Conservation (phyloP, 176 grass and related monocot genomes). For the Neostapfia colusana region DNA sequence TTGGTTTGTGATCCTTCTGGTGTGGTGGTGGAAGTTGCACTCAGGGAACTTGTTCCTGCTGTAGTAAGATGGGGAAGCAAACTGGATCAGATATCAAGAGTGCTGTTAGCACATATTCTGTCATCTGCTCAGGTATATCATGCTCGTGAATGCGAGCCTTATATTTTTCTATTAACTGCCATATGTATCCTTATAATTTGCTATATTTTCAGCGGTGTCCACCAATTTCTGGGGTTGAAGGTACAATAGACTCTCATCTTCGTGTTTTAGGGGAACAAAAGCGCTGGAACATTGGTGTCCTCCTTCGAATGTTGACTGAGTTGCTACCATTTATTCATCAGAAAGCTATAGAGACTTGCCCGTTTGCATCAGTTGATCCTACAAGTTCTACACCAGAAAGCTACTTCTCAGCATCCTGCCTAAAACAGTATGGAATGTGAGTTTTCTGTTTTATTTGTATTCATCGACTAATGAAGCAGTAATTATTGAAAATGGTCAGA, state of each 20-base stretch:
- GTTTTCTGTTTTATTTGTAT: slow-evolving; percentile 29
- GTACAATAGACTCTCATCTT: slow-evolving; percentile 88
- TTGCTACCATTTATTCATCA: slow-evolving; percentile 83
- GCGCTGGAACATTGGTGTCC: slow-evolving; percentile 89
- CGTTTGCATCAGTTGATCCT: slow-evolving; percentile 50
- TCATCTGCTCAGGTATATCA: slow-evolving; percentile 74
- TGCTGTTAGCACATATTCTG: slow-evolving; percentile 76
- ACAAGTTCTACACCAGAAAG: slow-evolving; percentile 48
- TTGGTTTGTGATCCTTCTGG: slow-evolving; percentile 89
- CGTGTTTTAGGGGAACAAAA: slow-evolving; percentile 81
- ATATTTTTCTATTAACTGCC: slow-evolving; percentile 27
- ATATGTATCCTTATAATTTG: slow-evolving; percentile 35
- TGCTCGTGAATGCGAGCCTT: slow-evolving; percentile 26
- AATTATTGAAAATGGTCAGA: slow-evolving; percentile 25
- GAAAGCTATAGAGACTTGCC: slow-evolving; percentile 74
- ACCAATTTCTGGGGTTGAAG: slow-evolving; percentile 88
- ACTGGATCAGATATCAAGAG: slow-evolving; percentile 87
- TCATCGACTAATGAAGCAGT: slow-evolving; percentile 8
- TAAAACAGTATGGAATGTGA: slow-evolving; percentile 78
- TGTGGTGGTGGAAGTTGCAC: slow-evolving; percentile 73
- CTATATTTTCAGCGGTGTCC: slow-evolving; percentile 73
- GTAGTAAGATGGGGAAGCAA: slow-evolving; percentile 89
- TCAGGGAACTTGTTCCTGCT: slow-evolving; percentile 86
- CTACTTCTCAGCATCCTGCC: slow-evolving; percentile 61
- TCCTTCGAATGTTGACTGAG: slow-evolving; percentile 80